Percentiles rank a stretch among this genome's conserved stretches.
Conservation (phyloP, 805 yeast species). For the Sugiyamaella floridensis region DNA sequence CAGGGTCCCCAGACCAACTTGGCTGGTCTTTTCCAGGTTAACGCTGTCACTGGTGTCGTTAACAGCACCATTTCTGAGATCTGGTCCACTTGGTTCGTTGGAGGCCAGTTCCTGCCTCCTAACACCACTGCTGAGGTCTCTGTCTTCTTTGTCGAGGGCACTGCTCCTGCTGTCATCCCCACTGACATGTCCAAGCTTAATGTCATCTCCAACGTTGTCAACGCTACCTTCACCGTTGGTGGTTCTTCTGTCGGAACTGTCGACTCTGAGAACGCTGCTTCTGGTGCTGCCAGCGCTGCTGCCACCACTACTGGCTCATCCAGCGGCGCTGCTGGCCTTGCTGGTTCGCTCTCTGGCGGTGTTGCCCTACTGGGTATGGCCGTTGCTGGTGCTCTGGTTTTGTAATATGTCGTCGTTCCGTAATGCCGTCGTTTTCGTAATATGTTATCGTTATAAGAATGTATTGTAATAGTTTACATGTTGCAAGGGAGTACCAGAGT, state of each 20-base stretch:
- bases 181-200: neutral
- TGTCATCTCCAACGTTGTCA: conserved; percentile 1
- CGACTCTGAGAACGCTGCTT: neutral
- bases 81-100: conserved; percentile 5
- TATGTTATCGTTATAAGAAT: neutral
- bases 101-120: neutral
- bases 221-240: conserved; percentile 1
- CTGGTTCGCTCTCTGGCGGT: neutral
- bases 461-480: too few species aligned
- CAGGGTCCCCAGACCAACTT: conserved; percentile 2
- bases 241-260: neutral
- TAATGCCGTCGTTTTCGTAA: neutral
- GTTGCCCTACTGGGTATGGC: neutral
- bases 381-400: neutral
- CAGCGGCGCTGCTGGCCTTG: neutral
- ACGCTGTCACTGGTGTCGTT: conserved; percentile 2
- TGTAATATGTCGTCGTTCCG: neutral
- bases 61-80: conserved; percentile 1
- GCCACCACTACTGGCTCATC: neutral
- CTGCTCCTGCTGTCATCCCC: conserved; percentile 2
- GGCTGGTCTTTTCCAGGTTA: conserved; percentile 5
- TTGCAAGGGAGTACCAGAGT: too few species aligned
- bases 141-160: conserved; percentile 2
- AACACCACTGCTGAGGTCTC: neutral
- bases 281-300: neutral